Percentiles rank a stretch among this genome's conserved stretches.
Evolutionary conservation across 495 filamentous ascomycete species (phyloP).

Genomic region (Podospora anserina): DNA sequence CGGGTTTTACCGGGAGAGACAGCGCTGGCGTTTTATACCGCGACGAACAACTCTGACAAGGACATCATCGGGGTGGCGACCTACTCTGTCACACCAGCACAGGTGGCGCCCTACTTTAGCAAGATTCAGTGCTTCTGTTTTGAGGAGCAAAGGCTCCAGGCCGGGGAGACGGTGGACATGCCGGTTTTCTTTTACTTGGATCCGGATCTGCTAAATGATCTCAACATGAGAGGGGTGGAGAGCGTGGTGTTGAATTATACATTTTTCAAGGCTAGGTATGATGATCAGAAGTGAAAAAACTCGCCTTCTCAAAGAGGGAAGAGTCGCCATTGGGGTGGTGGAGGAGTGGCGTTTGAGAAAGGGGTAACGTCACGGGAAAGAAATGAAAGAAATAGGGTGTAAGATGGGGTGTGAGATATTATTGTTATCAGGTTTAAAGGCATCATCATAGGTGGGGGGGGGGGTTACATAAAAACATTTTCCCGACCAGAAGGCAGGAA

Average conservation of each 20-base stretch:
- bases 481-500: background rate
- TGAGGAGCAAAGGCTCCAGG: constrained; percentile 87
- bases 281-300: background rate
- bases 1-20: constrained; percentile 94
- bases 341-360: no score
- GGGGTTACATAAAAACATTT: background rate
- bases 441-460: background rate
- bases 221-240: constrained; percentile 89
- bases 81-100: constrained; percentile 92
- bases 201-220: constrained; percentile 87
- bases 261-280: constrained; percentile 64
- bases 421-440: background rate
- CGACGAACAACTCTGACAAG: constrained; percentile 79
- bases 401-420: background rate
- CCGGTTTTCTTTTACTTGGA: constrained; percentile 99
- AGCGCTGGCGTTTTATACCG: constrained; percentile 95
- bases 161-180: constrained; percentile 98
- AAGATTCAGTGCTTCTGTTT: constrained; percentile 99
- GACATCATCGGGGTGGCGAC: constrained; percentile 99
- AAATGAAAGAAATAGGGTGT: background rate
- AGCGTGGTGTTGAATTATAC: constrained; percentile 95
- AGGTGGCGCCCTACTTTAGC: constrained; percentile 96
- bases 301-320: background rate
- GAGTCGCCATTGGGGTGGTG: no score
- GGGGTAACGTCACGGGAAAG: no score